Base-by-base conservation (phyloP, 116 monocot genomes). In the Zostera marina region DNA sequence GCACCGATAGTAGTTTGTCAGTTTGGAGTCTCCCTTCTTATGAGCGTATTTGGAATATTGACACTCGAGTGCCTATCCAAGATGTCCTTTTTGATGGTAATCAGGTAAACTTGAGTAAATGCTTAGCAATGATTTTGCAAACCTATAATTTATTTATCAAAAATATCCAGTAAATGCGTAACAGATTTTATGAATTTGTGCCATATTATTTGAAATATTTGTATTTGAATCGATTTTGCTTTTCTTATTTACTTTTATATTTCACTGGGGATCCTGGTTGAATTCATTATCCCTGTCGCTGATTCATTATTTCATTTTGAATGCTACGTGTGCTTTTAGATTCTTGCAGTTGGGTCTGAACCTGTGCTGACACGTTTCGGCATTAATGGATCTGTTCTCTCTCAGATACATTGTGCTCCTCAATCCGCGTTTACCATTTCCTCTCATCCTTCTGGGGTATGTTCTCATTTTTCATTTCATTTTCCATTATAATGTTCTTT, bases 391-490 rank as follows among this genome's bases (percentile, higher is more conserved):
- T 47, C 11, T 19, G 43, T 72, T 61, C 67, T 88, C 71, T 94
- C 94, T 44, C 79, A 94, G 73, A 80, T 88, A 64, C 88, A 94
- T 22, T 94, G 94, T 68, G 88, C 94, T 58, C 84, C 94, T 59
- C 68, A 53, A 53, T 94, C 94, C 13, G 73, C 75, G 42, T 94
- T 88, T 74, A 85, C 88, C 40, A 61, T 85, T 22, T 77, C 79
- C 15, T 61, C 58, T 55, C 88, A 82, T 76, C 78, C 82, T 17
- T 84, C 85, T 25, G 85, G 94, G 64, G 88, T 88, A 82, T 53
- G 65, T 58, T 58, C 64, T 13, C 17, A 3, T 23, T 48, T 23
- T 38, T 13, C 44, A 22, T 20, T 60, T 55, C 47, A 47, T 4
- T 11, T n/a, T n/a, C n/a, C n/a, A n/a, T n/a, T n/a, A n/a, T n/a